These are phyloP conservation scores for Pistacia vera DNA, from an alignment of 345 rosid species.

Conservation along the genomic window DNA sequence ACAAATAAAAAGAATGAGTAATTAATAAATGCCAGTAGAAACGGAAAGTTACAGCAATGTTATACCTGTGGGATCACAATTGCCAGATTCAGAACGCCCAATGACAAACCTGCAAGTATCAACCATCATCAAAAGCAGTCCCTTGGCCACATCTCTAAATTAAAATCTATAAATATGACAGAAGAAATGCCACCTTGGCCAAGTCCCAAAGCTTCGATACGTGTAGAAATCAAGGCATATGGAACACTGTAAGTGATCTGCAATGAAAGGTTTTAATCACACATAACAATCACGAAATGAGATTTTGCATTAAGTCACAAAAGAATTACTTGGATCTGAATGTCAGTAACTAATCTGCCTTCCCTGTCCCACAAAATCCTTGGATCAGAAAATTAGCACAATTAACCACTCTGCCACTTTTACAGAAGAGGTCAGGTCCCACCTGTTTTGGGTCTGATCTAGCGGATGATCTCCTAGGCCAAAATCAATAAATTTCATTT, in stretches of 20 bases:
- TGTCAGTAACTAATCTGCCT: neutral
- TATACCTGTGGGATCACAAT: slow-evolving; percentile 93
- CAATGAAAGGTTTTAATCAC: slow-evolving; percentile 27
- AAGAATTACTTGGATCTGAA: slow-evolving; percentile 2
- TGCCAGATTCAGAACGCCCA: slow-evolving; percentile 96
- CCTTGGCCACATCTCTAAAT: slow-evolving; percentile 17
- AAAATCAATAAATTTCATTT: neutral
- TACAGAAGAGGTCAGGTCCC: slow-evolving; percentile 7
- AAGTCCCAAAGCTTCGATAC: slow-evolving; percentile 86
- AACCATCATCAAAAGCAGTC: slow-evolving; percentile 22
- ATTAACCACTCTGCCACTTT: neutral
- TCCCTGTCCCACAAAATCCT: slow-evolving; percentile 4
- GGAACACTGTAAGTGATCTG: slow-evolving; percentile 97
- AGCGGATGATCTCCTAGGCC: slow-evolving; percentile 3
- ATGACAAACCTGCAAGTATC: slow-evolving; percentile 73
- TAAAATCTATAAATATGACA: slow-evolving; percentile 8
- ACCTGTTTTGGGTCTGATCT: neutral
- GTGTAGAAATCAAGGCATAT: slow-evolving; percentile 84
- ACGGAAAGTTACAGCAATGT: slow-evolving; percentile 3
- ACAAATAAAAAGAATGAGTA: neutral
- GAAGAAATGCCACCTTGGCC: slow-evolving; percentile 76
- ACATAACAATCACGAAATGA: slow-evolving; percentile 24
- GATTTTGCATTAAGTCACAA: slow-evolving; percentile 1
- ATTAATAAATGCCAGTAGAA: neutral
- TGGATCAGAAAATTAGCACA: slow-evolving; percentile 1